Evolutionary conservation across 805 yeast species (phyloP), one percentile per base, ranked within the genome.

Genomic region (Lipomyces kockii): DNA sequence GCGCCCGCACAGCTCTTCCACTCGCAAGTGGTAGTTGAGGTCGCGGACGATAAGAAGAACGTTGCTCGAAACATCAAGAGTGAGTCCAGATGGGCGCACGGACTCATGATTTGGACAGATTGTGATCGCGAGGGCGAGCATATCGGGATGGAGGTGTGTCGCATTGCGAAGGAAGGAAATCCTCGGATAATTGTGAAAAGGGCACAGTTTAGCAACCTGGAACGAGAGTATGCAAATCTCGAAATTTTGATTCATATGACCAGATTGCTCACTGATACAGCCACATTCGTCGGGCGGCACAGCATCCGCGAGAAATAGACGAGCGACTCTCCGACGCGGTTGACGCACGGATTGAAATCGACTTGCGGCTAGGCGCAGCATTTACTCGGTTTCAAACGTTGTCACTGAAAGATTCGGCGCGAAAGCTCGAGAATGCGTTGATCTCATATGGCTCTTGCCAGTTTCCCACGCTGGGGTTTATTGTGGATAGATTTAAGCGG

Each of bases 101-200:
- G 80, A 52, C 79, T 95, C 63, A 91, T 92, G 90, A 91, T 95
- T 7, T 95, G 99, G 98, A 95, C 99, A 0, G 99, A 95, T 83
- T 95, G 99, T 79, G 98, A 93, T 82, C 82, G 98, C 49, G 98
- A 93, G 76, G 98, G 98, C 1, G 98, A 93, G 77, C 89, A 87
- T 77, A 93, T 93, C 65, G 98, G 98, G 0, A 86, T 83, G 80
- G 97, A 93, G 74, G 86, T 96, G 17, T 82, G 86, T 46, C 83
- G 87, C 62, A 88, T 87, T n/a, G 97, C 97, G 0, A 75, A 76
- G 60, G 82, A 81, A 69, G 80, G 78, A 6, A 89, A 89, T 74
- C 72, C 78, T 0, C 70, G 78, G 1, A 74, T 92, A 55, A 80
- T 78, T 0, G 73, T 89, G 2, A 87, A 85, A 82, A 80, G 99